Conservation (phyloP, 1,284 basidiomycete species). For the Tilletia indica region DNA sequence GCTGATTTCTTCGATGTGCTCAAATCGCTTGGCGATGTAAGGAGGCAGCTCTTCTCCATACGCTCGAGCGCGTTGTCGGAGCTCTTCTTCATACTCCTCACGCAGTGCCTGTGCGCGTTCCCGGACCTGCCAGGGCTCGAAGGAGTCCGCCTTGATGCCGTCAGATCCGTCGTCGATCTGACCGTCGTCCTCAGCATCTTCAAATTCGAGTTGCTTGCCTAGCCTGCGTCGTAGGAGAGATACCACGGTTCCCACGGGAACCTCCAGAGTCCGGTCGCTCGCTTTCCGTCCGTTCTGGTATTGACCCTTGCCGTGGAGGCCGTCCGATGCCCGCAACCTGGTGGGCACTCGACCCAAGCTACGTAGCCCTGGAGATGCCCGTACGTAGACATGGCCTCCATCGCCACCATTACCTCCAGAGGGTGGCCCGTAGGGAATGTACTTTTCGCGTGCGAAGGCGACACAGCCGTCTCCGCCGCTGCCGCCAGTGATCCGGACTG, state of each 20-base stretch:
- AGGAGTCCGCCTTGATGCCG: neutral
- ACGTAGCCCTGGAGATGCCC: slow-evolving; percentile 37
- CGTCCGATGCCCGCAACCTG: slow-evolving; percentile 39
- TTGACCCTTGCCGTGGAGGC: slow-evolving; percentile 48
- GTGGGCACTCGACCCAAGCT: slow-evolving; percentile 44
- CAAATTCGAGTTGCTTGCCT: slow-evolving; percentile 15
- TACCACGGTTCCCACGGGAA: slow-evolving; percentile 54
- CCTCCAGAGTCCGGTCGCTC: slow-evolving; percentile 41
- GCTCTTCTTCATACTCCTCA: slow-evolving; percentile 19
- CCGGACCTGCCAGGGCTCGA: slow-evolving; percentile 2
- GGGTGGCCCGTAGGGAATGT: slow-evolving; percentile 51
- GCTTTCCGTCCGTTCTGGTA: slow-evolving; percentile 45
- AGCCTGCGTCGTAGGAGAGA: slow-evolving; percentile 24
- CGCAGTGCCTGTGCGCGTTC: slow-evolving; percentile 6
- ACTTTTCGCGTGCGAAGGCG: slow-evolving; percentile 53
- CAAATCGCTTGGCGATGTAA: neutral
- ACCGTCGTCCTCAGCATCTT: neutral
- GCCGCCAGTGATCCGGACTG: slow-evolving; percentile 40
- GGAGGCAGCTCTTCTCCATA: slow-evolving; percentile 2
- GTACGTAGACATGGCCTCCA: slow-evolving; percentile 49
- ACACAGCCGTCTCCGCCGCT: slow-evolving; percentile 55
- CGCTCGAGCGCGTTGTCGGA: neutral
- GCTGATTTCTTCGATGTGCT: slow-evolving; percentile 1
- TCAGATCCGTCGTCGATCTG: neutral
- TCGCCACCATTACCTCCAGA: slow-evolving; percentile 52